Percentiles rank a stretch among this genome's conserved stretches.
These are phyloP conservation scores for Penicillium janthinellum DNA, from an alignment of 2,329 filamentous ascomycete genomes.

Conservation along the genomic window DNA sequence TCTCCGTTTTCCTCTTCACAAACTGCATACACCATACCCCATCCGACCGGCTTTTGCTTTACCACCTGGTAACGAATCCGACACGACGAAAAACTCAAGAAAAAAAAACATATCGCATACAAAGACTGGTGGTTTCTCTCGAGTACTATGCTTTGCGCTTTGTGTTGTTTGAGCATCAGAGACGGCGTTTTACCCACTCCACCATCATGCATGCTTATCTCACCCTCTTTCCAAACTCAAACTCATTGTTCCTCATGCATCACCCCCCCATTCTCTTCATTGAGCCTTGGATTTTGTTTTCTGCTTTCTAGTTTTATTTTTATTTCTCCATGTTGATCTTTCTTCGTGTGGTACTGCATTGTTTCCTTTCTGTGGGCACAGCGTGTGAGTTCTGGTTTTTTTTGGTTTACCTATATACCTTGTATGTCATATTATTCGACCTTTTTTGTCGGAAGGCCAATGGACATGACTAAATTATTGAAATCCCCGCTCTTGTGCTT, in stretches of 20 bases:
- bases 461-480: slow-evolving; percentile 22
- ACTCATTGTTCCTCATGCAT: slow-evolving; percentile 11
- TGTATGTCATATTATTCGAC: slow-evolving; percentile 26
- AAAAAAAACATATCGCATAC: slow-evolving; percentile 14
- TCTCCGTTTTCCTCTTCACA: slow-evolving; percentile 13
- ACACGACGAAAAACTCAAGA: slow-evolving; percentile 12
- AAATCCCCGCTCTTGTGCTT: not conserved
- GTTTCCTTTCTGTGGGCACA: slow-evolving; percentile 26
- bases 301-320: slow-evolving; percentile 5
- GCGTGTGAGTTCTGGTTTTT: slow-evolving; percentile 31
- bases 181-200: slow-evolving; percentile 19
- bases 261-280: slow-evolving; percentile 6
- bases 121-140: slow-evolving; percentile 20
- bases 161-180: slow-evolving; percentile 26
- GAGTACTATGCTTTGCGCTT: slow-evolving; percentile 8
- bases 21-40: slow-evolving; percentile 10
- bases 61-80: not conserved
- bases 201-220: slow-evolving; percentile 16
- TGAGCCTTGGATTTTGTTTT: slow-evolving; percentile 11
- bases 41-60: not conserved
- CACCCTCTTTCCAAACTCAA: not conserved
- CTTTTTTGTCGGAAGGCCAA: slow-evolving; percentile 17
- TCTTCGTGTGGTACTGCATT: slow-evolving; percentile 21
- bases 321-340: not conserved
- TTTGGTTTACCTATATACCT: not conserved